Evolutionary conservation across 2,329 filamentous ascomycete species (phyloP), one percentile per base, ranked within the genome.

Genomic region (Sporothrix variecibatus): DNA sequence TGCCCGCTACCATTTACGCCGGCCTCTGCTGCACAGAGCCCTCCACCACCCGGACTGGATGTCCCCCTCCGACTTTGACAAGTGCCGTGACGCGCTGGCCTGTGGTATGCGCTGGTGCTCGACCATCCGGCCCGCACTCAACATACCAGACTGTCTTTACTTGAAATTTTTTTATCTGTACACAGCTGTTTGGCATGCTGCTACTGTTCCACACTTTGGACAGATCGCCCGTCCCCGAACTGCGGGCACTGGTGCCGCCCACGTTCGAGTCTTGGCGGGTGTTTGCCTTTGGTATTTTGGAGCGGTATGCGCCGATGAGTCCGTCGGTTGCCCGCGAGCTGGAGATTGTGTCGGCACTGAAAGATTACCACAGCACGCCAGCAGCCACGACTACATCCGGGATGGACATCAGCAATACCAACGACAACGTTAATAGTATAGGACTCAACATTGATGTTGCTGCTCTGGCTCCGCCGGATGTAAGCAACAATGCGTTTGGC

Each of bases 311-410:
- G 0, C 43, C 62, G 1, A 26, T 62, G 68, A 77, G 76, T 20
- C 77, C 77, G 17, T 51, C 73, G 0, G 72, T 78, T 6, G 73
- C 76, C 1, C 75, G 74, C 12, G 76, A 77, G 49, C 74, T 75
- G 11, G 71, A 83, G 81, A 83, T 76, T 65, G 77, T 75, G 11
- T 34, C 60, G 12, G 70, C 71, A 4, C 67, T 75, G 7, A 49
- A 40, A 17, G 31, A 62, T n/a, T 17, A 58, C 40, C 34, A 67
- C 11, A 15, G 20, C 23, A 38, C 40, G 12, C 34, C 56, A 26
- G 23, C 43, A 4, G 65, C 65, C 2, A n/a, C 15, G 2, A 31
- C 64, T 23, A 17, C 64, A 2, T 68, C 38, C 7, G 38, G 12
- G n/a, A 6, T 46, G 40, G 38, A 49, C 26, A 34, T 7, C 23